These are phyloP conservation scores for Fusarium napiforme DNA, from an alignment of 2,329 filamentous ascomycete genomes.

Conservation along the genomic window DNA sequence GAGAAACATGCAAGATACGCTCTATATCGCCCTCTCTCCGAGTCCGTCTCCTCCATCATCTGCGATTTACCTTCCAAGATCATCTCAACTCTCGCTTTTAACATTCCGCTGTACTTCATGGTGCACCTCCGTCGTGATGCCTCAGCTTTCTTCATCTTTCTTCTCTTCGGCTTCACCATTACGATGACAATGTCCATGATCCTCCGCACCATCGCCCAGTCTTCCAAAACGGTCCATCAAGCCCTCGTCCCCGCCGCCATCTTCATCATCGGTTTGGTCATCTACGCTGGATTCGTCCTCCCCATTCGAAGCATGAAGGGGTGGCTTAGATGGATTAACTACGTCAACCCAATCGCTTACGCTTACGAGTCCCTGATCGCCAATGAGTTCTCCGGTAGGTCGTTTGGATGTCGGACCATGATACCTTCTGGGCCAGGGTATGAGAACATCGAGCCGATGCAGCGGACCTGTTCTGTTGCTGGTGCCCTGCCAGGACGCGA, in stretches of 20 bases:
- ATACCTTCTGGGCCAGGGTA: conserved; percentile 41
- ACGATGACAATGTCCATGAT: conserved; percentile 73
- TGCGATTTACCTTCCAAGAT: conserved; percentile 35
- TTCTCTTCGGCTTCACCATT: conserved; percentile 59
- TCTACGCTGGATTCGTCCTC: conserved; percentile 61
- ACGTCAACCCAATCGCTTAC: conserved; percentile 73
- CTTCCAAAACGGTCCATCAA: conserved; percentile 36
- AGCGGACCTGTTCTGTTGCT: conserved; percentile 7
- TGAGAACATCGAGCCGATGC: background rate
- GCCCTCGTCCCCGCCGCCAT: conserved; percentile 37
- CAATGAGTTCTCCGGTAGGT: conserved; percentile 66
- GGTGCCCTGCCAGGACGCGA: conserved; percentile 21
- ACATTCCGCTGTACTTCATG: conserved; percentile 69
- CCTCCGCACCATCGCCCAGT: conserved; percentile 53
- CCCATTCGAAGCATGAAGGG: conserved; percentile 59
- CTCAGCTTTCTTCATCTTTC: conserved; percentile 59
- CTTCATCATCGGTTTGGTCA: conserved; percentile 52
- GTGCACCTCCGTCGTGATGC: conserved; percentile 70
- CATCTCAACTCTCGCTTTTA: conserved; percentile 49
- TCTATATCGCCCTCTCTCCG: conserved; percentile 45
- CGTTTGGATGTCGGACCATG: conserved; percentile 57
- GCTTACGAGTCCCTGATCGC: conserved; percentile 71
- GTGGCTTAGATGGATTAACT: conserved; percentile 68
- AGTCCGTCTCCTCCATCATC: conserved; percentile 35
- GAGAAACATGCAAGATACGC: conserved; percentile 50